Evolutionary conservation across 495 filamentous ascomycete species (phyloP), one percentile per base, ranked within the genome.

Genomic region (Jackrogersella minutella): DNA sequence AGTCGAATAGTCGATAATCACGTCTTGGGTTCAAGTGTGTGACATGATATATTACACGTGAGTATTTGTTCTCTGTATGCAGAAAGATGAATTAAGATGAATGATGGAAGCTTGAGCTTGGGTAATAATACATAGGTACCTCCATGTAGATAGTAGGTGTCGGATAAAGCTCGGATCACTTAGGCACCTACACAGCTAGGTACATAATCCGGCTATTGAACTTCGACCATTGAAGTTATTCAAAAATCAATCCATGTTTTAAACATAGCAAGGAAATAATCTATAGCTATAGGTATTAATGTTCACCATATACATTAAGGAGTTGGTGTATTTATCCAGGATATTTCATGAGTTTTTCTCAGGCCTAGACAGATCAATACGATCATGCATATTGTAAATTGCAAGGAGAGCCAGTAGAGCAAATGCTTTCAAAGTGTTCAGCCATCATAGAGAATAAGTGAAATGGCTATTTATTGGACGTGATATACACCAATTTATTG

Each of bases 111-210:
- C 17, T 40, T 17, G 39, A 53, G 37, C 39, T 34, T 59, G 55
- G 56, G 40, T 19, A 65, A 28, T 30, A 47, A 26, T 14, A 50
- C n/a, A n/a, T n/a, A n/a, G n/a, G n/a, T n/a, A n/a, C n/a, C n/a
- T n/a, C n/a, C n/a, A n/a, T n/a, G n/a, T n/a, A n/a, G n/a, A n/a
- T n/a, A n/a, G n/a, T n/a, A n/a, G n/a, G n/a, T n/a, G n/a, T 50
- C 64, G 64, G 64, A 49, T 46, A 68, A 68, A 62, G 14, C 49
- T 31, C 64, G 64, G 64, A 28, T 47, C 24, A 53, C n/a, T 17
- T 17, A 43, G 9, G 56, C 39, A 41, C 50, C 5, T 54, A 8
- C 43, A n/a, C n/a, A n/a, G n/a, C n/a, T n/a, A n/a, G n/a, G n/a
- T 47, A 36, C 24, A 26, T 49, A 49, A 49, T 30, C 13, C 4